Evolutionary conservation across 1,139 yeast genomes (phyloP), one percentile per base, ranked within the genome.

Genomic region (Hyphopichia khmerensis): DNA sequence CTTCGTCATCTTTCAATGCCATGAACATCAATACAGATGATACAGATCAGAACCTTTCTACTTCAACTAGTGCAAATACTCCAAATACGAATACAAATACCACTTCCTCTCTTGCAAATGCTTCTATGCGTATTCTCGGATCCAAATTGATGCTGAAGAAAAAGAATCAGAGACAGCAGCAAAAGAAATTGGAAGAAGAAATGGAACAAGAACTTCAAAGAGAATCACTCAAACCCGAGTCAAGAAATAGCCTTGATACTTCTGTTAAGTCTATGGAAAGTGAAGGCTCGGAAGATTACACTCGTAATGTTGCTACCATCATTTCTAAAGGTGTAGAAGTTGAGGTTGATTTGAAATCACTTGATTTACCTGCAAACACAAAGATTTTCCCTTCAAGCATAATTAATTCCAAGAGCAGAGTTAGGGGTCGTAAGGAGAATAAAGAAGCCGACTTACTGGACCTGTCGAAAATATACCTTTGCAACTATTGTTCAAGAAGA

Each of bases 401-500:
- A 4, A 63, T 65, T 14, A 65, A 65, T 45, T 60, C 67, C 29
- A 68, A 67, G 42, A 64, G 58, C 38, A 59, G 73, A 16, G 69
- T 73, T 1, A 61, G 79, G 34, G 79, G 79, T 4, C 62, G 79
- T 21, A 73, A 73, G 48, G 78, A 73, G 42, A 72, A 72, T 48
- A 71, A 70, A 45, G 72, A 68, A 41, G 77, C 77, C 1, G 79
- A 73, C 48, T 52, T 71, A 52, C 62, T 60, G 43, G 79, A 73
- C 48, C 63, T 53, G 54, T 41, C 71, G 10, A 73, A 73, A 53
- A 70, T 73, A 26, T 73, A 58, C 50, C 56, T 71, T 39, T 73
- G 79, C 47, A 71, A 69, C 43, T 72, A 69, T 52, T 82, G 88
- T 54, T 72, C 79, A 38, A 67, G 86, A 53, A 63, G 85, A 43